Conservation (phyloP, 1,284 basidiomycete species). For the Moniliella sp. region DNA sequence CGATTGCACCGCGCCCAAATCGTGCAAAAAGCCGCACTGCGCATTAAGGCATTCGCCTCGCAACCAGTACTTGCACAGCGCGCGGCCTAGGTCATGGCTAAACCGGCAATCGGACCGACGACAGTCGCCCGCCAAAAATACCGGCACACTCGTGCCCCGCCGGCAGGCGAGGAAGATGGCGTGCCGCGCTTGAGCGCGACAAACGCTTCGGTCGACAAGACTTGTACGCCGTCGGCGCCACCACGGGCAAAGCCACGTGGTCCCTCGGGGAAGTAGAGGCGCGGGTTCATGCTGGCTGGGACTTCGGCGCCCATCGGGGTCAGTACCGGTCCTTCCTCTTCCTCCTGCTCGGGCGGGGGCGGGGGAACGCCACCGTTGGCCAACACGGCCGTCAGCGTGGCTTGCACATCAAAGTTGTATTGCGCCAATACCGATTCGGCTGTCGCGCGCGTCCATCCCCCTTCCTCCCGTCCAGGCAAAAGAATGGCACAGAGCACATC, state of each 20-base stretch:
- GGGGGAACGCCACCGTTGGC: constrained; percentile 37
- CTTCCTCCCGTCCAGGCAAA: constrained; percentile 9
- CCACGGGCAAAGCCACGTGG: neutral
- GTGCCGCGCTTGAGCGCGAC: neutral
- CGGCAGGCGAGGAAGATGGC: neutral
- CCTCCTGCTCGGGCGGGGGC: constrained; percentile 4
- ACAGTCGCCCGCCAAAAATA: constrained; percentile 90
- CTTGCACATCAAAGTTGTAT: constrained; percentile 80
- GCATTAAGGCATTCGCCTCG: constrained; percentile 46
- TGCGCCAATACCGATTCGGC: constrained; percentile 72
- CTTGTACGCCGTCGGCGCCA: neutral
- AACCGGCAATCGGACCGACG: constrained; percentile 86
- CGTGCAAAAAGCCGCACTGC: constrained; percentile 29
- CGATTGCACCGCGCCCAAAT: constrained; percentile 44
- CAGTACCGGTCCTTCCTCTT: neutral
- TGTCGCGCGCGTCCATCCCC: constrained; percentile 50
- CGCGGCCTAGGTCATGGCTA: constrained; percentile 39
- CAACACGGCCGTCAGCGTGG: constrained; percentile 72
- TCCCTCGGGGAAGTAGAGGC: neutral
- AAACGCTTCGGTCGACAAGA: neutral
- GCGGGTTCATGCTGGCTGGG: neutral
- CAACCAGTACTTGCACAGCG: constrained; percentile 89
- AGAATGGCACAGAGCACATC: constrained; percentile 85
- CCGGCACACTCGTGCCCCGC: constrained; percentile 48
- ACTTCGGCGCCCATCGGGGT: neutral